Evolutionary conservation across 2,329 filamentous ascomycete species (phyloP), one percentile per base, ranked within the genome.

Genomic region (Exophiala alcalophila): DNA sequence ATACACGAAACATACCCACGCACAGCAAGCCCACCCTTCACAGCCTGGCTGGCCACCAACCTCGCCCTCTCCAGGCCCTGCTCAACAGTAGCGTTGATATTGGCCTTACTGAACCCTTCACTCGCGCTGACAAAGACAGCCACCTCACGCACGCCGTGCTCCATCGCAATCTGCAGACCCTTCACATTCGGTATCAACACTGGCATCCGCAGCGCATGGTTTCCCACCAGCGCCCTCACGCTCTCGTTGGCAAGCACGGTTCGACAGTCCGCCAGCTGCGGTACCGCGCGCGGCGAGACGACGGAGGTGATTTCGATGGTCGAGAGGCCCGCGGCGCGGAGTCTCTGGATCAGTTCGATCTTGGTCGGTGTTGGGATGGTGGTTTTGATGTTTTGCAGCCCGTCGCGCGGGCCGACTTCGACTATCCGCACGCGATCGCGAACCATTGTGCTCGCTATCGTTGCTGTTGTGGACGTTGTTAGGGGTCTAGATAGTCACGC

Each of bases 231-330:
- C 4, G 21, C n/a, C 33, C 34, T 33, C 41, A 46, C 15, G 14
- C 16, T 11, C 7, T 14, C 9, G n/a, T 48, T 27, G 4, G 40
- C 33, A 12, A 53, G 35, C 6, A 65, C 41, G 11, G 57, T 44
- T 11, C 57, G 56, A 46, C 59, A 60, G 32, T 65, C 63, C 4
- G 61, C 59, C 31, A 87, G 79, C 73, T 92, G 88, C 3, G 88
- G 87, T 35, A 90, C 82, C 78, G 84, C 90, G 77, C 86, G 88
- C 1, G 87, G 85, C 32, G 84, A 78, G 7, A 94, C 87, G 59
- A 94, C 88, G 1, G 84, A 86, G 1, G 86, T 88, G 12, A 84
- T 81, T 63, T 94, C 87, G 49, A 94, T 91, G 3, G 81, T 81
- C 4, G 70, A 68, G 28, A 92, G 62, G 0, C 87, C 87, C 0